Evolutionary conservation across 106 monocot species (phyloP).

Genomic region (Amphibolis antarctica): DNA sequence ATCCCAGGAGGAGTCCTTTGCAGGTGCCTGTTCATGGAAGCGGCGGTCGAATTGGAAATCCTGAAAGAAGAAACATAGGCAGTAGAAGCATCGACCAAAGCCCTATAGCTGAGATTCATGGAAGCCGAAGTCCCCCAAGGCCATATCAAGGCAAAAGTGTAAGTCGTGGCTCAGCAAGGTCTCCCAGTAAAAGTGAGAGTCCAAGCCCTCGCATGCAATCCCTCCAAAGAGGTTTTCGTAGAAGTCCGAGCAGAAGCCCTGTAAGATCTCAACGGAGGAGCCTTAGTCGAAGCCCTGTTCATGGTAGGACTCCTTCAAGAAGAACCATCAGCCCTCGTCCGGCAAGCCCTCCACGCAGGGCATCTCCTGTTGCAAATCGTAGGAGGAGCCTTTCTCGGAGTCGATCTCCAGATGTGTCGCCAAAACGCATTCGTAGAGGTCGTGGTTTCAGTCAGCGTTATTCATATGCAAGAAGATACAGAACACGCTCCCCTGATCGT

Average conservation of each 20-base stretch:
- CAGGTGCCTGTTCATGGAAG: constrained; percentile 3
- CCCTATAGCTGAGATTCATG: constrained; percentile 10
- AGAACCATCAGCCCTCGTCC: constrained; percentile 40
- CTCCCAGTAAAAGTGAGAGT: constrained; percentile 8
- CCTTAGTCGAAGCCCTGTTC: constrained; percentile 10
- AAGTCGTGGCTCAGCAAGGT: constrained; percentile 21
- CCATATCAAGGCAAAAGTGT: constrained; percentile 15
- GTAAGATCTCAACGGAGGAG: constrained; percentile 4
- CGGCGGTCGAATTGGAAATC: not conserved
- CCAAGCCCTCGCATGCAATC: constrained; percentile 25
- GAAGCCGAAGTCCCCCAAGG: constrained; percentile 13
- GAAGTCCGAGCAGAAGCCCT: constrained; percentile 20
- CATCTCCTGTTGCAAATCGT: constrained; percentile 25
- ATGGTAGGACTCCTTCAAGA: constrained; percentile 15
- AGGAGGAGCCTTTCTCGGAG: constrained; percentile 63
- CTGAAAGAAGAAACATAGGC: constrained; percentile 18
- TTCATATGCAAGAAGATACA: constrained; percentile 70
- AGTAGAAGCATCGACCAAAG: constrained; percentile 9
- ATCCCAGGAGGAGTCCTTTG: constrained; percentile 26
- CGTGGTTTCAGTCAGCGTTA: constrained; percentile 81
- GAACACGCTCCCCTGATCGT: constrained; percentile 77
- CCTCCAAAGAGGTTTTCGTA: constrained; percentile 5
- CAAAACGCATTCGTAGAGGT: constrained; percentile 74
- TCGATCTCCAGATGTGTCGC: constrained; percentile 66
- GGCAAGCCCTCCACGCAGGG: constrained; percentile 22